Base-by-base conservation (phyloP, 2,329 filamentous ascomycete genomes). In the Lecanicillium sp. region DNA sequence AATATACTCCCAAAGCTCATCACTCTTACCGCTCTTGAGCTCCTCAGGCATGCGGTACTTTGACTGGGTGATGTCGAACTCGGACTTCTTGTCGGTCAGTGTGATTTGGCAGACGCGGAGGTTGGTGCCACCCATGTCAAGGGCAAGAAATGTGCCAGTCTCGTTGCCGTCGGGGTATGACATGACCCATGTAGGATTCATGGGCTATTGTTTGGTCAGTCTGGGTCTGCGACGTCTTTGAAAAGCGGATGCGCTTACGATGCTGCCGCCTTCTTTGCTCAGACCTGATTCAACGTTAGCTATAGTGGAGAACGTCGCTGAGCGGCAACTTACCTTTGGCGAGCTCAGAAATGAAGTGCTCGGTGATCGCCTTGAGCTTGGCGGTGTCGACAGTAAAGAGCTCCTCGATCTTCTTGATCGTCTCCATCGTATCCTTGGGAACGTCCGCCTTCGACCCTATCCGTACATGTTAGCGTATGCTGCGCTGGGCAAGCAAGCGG, bases 101-200 rank as follows among this genome's bases (percentile, higher is more conserved):
- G 84, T 88, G 61, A 97, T 91, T 68, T 95, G 87, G 68, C 91
- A 96, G 55, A 97, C 90, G 64, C 91, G 86, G 53, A 96, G 72
- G 67, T 97, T 97, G 61, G 91, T 97, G 59, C 91, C 91, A 50
- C 91, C 91, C 86, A 97, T 94, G 63, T 97, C 91, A 35, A 97
- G 76, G 48, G 91, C 90, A 32, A 97, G 75, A 66, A 83, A 95
- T 12, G 85, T 93, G 52, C 91, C 91, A 8, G 83, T 87, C 68
- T 96, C 91, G 56, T 90, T 68, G 55, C 91, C 91, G 62, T 85
- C 86, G 19, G 91, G 91, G 66, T 89, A 89, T 39, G 80, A 80
- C 82, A 95, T 90, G 54, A 94, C 90, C 91, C 91, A 96, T 48
- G 90, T 95, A 51, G 91, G 87, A 71, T 96, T 96, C 91, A 97